A percentile compares a stretch with the other conserved stretches of the same genome.
These are phyloP conservation scores for Boechera divaricarpa DNA, from an alignment of 345 rosid species.

Conservation along the genomic window DNA sequence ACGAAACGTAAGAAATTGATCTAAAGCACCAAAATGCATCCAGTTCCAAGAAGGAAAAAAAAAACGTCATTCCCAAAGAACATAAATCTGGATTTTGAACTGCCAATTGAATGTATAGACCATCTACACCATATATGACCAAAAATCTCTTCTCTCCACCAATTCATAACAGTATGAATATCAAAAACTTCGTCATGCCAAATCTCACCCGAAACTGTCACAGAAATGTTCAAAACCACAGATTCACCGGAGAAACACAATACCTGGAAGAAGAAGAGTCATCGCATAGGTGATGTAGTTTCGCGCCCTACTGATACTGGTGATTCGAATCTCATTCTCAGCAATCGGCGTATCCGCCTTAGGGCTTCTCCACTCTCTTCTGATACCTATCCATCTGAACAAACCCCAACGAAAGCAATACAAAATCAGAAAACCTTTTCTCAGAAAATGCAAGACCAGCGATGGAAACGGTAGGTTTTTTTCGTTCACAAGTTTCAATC, in stretches of 20 bases:
- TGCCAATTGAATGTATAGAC: background rate
- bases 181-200: background rate
- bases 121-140: background rate
- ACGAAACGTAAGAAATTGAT: background rate
- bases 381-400: constrained; percentile 78
- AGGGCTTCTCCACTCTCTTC: constrained; percentile 82
- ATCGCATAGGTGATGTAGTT: constrained; percentile 85
- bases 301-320: constrained; percentile 86
- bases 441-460: background rate
- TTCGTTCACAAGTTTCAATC: background rate
- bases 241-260: background rate
- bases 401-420: background rate
- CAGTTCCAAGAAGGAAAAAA: background rate
- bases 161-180: background rate
- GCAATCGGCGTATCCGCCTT: constrained; percentile 74
- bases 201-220: too few species aligned
- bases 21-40: background rate
- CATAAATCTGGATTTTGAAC: background rate
- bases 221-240: too few species aligned
- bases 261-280: constrained; percentile 84
- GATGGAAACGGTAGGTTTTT: constrained; percentile 7
- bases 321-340: constrained; percentile 90
- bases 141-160: constrained; percentile 4
- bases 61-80: too few species aligned
- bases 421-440: background rate